Evolutionary conservation across 2,329 filamentous ascomycete genomes (phyloP).

Genomic region (Fusarium clavum): DNA sequence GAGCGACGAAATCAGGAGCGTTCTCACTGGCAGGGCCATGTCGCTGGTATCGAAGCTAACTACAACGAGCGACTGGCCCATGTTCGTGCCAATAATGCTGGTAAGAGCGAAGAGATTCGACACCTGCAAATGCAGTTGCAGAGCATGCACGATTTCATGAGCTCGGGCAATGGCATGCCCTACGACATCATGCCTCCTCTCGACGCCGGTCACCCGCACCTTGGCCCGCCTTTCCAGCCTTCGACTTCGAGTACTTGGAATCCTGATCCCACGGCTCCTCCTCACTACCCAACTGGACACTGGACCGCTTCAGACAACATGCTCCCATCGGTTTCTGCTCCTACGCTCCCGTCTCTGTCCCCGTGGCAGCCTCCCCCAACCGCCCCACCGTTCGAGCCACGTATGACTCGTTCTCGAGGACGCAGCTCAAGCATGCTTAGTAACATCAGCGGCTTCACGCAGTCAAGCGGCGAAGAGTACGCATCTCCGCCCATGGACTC

Average conservation of each 20-base stretch:
- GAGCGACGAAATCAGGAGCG: constrained; percentile 68
- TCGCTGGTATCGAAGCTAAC: constrained; percentile 58
- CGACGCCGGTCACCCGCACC: constrained; percentile 42
- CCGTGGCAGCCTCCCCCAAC: constrained; percentile 55
- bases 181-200: constrained; percentile 46
- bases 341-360: constrained; percentile 49
- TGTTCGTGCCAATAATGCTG: constrained; percentile 50
- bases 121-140: constrained; percentile 50
- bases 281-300: constrained; percentile 52
- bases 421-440: constrained; percentile 76
- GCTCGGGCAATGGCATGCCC: constrained; percentile 49
- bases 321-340: constrained; percentile 48
- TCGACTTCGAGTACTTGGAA: constrained; percentile 49
- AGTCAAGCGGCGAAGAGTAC: constrained; percentile 67
- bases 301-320: constrained; percentile 54
- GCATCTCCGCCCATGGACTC: constrained; percentile 43
- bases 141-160: constrained; percentile 50
- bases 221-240: constrained; percentile 44
- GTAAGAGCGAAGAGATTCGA: constrained; percentile 48
- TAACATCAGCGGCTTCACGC: constrained; percentile 74
- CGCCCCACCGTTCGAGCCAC: constrained; percentile 52
- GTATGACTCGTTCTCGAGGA: constrained; percentile 60
- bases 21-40: constrained; percentile 60
- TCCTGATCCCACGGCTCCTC: constrained; percentile 49
- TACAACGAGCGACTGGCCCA: constrained; percentile 58